phyloP scores from a whole-genome alignment of 2,329 filamentous ascomycete genomes.

The Zalaria obscura region DNA sequence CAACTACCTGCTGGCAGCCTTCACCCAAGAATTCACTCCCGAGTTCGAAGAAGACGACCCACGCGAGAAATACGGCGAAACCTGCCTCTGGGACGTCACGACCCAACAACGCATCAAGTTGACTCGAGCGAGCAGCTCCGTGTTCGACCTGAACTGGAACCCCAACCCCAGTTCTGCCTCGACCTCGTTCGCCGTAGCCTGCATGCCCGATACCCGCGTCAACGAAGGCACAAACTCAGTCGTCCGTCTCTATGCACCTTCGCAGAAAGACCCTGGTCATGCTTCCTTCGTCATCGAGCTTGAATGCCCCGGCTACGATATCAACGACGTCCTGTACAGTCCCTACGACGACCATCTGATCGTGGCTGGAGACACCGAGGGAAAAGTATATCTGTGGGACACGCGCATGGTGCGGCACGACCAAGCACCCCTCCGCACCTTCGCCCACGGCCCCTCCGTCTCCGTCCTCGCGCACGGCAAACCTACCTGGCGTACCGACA shows the following conservation, averaged over 20 bases:
- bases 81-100: constrained; percentile 38
- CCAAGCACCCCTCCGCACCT: constrained; percentile 29
- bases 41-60: constrained; percentile 9
- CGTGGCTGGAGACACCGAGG: constrained; percentile 46
- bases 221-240: constrained; percentile 30
- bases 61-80: constrained; percentile 31
- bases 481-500: constrained; percentile 37
- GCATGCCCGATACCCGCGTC: constrained; percentile 23
- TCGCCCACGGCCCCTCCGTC: constrained; percentile 37
- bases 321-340: constrained; percentile 41
- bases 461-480: constrained; percentile 30
- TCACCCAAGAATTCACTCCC: constrained; percentile 25
- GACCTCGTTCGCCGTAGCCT: constrained; percentile 39
- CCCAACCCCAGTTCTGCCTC: constrained; percentile 21
- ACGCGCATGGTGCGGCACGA: constrained; percentile 24
- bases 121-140: constrained; percentile 33
- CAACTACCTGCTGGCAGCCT: constrained; percentile 39
- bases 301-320: constrained; percentile 44
- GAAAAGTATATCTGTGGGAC: constrained; percentile 48
- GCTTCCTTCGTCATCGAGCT: constrained; percentile 25
- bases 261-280: constrained; percentile 16
- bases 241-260: constrained; percentile 37
- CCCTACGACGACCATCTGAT: constrained; percentile 36
- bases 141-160: constrained; percentile 47
- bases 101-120: constrained; percentile 27